Base-by-base conservation (phyloP, 306 rosid genomes). In the Alnus rubra region DNA sequence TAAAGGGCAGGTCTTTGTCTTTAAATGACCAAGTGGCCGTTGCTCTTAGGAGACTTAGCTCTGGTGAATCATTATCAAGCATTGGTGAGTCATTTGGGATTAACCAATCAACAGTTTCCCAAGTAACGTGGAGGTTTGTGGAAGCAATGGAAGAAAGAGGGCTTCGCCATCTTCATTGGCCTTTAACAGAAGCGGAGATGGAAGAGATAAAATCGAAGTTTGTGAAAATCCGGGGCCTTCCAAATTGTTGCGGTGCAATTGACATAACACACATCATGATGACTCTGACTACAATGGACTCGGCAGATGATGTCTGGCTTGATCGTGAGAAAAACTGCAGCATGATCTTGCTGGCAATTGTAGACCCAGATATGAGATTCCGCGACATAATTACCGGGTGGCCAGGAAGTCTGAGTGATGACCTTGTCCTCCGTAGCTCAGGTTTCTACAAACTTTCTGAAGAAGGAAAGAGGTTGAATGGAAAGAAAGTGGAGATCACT, bases 121-220 rank as follows among this genome's bases (percentile, higher is more conserved):
- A 94, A 76, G 15, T 90, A 78, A 94, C 98, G 37, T 94, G 97
- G 98, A 88, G 86, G 53, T 94, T 94, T 54, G 98, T 92, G 64
- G 97, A 92, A 85, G 84, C 93, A 37, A 92, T 94, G 96, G 98
- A 94, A 86, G 96, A 87, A 79, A 87, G 85, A 79, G 97, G 94
- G 50, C 93, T 90, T 73, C 87, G 64, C 82, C 97, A 94, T 85
- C 91, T 94, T 47, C 56, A 53, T 4, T 94, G 98, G 98, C 98
- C 98, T 64, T 84, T 91, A 28, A 82, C 83, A n/a, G 91, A 89
- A 74, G 60, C 7, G 48, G 94, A 79, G 76, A 90, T 92, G 94
- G 89, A 89, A 48, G 75, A 80, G 82, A 82, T 90, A 47, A 94
- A 89, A 87, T 75, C 87, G 30, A 90, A 92, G 85, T 94, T 90